Evolutionary conservation across 129 eudicot species (phyloP).

Genomic region (Saussurea involucrata): DNA sequence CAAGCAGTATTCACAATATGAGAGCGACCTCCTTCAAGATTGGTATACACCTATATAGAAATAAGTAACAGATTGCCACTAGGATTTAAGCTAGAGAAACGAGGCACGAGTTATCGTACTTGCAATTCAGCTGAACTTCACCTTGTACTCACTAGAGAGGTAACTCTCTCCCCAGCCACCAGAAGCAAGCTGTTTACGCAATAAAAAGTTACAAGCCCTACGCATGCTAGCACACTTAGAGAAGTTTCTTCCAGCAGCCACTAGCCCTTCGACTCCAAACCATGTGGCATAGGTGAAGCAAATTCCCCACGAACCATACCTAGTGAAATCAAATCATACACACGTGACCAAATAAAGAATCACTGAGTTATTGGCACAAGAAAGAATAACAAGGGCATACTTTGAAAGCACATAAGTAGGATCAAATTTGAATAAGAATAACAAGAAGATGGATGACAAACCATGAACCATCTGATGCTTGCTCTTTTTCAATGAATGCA

Average conservation of each 20-base stretch:
- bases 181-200: conserved; percentile 60
- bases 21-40: conserved; percentile 49
- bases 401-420: neutral
- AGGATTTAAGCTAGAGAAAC: neutral
- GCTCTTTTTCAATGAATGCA: conserved; percentile 63
- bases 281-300: conserved; percentile 83
- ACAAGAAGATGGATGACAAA: conserved; percentile 22
- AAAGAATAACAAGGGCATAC: neutral
- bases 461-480: conserved; percentile 91
- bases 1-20: conserved; percentile 77
- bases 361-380: neutral
- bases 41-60: conserved; percentile 57
- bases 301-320: conserved; percentile 90
- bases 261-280: conserved; percentile 70
- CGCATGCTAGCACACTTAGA: conserved; percentile 43
- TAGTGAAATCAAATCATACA: conserved; percentile 9
- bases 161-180: conserved; percentile 97
- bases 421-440: neutral
- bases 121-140: conserved; percentile 11
- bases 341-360: neutral
- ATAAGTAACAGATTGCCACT: conserved; percentile 1
- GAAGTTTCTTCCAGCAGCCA: conserved; percentile 59
- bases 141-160: conserved; percentile 75
- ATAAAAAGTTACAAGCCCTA: conserved; percentile 66
- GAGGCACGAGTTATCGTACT: neutral